phyloP scores from a whole-genome alignment of 2,329 filamentous ascomycete genomes.

The Aspergillus piperis region DNA sequence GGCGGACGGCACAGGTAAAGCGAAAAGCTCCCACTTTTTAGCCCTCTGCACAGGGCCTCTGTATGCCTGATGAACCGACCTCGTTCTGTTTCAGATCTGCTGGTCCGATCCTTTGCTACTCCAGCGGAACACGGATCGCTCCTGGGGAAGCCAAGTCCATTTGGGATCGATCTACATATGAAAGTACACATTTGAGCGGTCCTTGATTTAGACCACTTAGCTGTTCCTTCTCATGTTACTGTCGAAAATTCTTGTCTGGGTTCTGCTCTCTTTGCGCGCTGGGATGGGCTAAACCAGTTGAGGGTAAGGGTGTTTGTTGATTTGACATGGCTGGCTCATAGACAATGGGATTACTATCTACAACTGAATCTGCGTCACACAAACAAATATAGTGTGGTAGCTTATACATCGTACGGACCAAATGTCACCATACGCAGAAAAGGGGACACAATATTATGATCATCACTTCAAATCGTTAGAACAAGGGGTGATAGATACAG shows the following conservation, averaged over 20 bases:
- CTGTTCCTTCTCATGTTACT: constrained; percentile 2
- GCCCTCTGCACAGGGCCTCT: neutral
- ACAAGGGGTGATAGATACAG: constrained; percentile 2
- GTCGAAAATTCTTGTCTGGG: constrained; percentile 3
- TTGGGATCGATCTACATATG: constrained; percentile 6
- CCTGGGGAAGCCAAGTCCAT: constrained; percentile 8
- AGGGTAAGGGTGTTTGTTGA: constrained; percentile 19
- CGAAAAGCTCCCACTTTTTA: neutral
- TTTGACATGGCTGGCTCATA: constrained; percentile 24
- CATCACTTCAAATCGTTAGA: constrained; percentile 1
- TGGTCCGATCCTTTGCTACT: constrained; percentile 21
- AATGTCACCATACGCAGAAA: neutral
- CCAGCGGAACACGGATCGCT: neutral
- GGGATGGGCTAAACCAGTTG: constrained; percentile 10
- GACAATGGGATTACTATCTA: constrained; percentile 19
- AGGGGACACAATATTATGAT: neutral
- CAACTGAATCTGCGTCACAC: neutral
- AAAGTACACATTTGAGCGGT: constrained; percentile 3
- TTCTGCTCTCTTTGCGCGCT: constrained; percentile 10
- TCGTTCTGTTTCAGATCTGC: constrained; percentile 23
- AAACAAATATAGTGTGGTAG: too few relatives aligned
- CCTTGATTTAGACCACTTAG: constrained; percentile 13
- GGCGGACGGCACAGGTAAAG: neutral
- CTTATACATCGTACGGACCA: too few relatives aligned
- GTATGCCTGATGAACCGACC: constrained; percentile 9